These are phyloP conservation scores for Starmerella stellata DNA, from an alignment of 805 yeast species.

Conservation along the genomic window DNA sequence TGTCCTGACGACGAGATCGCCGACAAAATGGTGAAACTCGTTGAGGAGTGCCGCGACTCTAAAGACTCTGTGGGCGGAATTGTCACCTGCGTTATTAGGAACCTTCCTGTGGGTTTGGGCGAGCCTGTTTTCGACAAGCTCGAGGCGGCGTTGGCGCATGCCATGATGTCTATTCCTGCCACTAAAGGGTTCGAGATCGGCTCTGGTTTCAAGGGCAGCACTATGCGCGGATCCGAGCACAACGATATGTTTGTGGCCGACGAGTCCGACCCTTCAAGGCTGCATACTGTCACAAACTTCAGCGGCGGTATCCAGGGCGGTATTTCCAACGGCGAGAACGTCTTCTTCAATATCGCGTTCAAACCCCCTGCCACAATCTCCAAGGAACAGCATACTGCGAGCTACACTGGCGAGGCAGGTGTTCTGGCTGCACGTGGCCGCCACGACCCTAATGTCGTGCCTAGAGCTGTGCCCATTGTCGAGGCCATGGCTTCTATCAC, in stretches of 20 bases:
- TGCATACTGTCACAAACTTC: slow-evolving; percentile 77
- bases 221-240: slow-evolving; percentile 81
- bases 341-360: slow-evolving; percentile 88
- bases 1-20: slow-evolving; percentile 68
- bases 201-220: slow-evolving; percentile 82
- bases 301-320: slow-evolving; percentile 99
- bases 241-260: slow-evolving; percentile 59
- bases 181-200: slow-evolving; percentile 97
- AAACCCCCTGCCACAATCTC: slow-evolving; percentile 96
- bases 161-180: slow-evolving; percentile 94
- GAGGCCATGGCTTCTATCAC: slow-evolving; percentile 97
- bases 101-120: slow-evolving; percentile 88
- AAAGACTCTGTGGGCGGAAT: slow-evolving; percentile 95
- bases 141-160: slow-evolving; percentile 90
- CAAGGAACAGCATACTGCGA: slow-evolving; percentile 74
- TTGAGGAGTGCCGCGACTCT: slow-evolving; percentile 67
- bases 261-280: slow-evolving; percentile 37
- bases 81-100: slow-evolving; percentile 91
- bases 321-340: slow-evolving; percentile 86
- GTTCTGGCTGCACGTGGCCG: slow-evolving; percentile 89
- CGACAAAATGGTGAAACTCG: slow-evolving; percentile 66
- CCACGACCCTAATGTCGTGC: slow-evolving; percentile 97
- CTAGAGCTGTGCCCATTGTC: slow-evolving; percentile 95
- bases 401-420: slow-evolving; percentile 79
- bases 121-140: slow-evolving; percentile 95